A percentile compares a stretch with the other conserved stretches of the same genome.
Conservation (phyloP, 2,329 filamentous ascomycete genomes). For the Aspergillus quadricinctus region DNA sequence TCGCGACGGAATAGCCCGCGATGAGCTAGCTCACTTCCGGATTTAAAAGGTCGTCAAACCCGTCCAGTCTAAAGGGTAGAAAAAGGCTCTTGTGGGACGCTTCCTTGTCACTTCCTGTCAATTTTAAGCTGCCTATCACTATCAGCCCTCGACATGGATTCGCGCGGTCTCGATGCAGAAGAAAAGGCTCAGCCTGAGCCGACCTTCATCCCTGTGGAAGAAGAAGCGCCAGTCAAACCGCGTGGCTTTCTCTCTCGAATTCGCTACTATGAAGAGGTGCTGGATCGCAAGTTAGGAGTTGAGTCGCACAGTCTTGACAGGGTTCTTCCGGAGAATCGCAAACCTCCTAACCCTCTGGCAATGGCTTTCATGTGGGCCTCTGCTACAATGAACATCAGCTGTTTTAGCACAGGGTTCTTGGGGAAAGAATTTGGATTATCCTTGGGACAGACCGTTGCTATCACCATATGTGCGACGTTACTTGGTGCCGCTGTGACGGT, state of each 20-base stretch:
- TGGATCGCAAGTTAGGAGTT: constrained; percentile 47
- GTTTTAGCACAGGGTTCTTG: constrained; percentile 51
- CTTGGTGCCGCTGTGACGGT: constrained; percentile 36
- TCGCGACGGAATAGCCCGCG: neutral
- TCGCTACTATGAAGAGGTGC: constrained; percentile 40
- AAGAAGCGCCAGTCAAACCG: constrained; percentile 8
- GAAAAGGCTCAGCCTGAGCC: constrained; percentile 14
- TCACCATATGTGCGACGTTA: constrained; percentile 46
- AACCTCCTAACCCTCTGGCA: constrained; percentile 38
- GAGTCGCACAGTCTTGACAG: constrained; percentile 47
- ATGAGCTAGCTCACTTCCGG: neutral
- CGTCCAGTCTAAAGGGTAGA: neutral
- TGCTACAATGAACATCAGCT: constrained; percentile 49
- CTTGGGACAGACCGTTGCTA: constrained; percentile 42
- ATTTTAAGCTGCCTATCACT: neutral
- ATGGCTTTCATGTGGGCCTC: constrained; percentile 54
- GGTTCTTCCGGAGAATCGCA: constrained; percentile 34
- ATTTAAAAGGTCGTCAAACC: neutral
- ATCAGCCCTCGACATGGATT: constrained; percentile 2
- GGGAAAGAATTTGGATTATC: constrained; percentile 48
- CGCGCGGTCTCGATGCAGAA: constrained; percentile 5
- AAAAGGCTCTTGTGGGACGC: neutral
- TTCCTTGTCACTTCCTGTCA: neutral
- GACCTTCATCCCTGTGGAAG: constrained; percentile 10
- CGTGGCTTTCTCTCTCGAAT: constrained; percentile 17